These are phyloP conservation scores for Musa acuminata DNA, from an alignment of 176 grass and related monocot genomes.

Conservation along the genomic window DNA sequence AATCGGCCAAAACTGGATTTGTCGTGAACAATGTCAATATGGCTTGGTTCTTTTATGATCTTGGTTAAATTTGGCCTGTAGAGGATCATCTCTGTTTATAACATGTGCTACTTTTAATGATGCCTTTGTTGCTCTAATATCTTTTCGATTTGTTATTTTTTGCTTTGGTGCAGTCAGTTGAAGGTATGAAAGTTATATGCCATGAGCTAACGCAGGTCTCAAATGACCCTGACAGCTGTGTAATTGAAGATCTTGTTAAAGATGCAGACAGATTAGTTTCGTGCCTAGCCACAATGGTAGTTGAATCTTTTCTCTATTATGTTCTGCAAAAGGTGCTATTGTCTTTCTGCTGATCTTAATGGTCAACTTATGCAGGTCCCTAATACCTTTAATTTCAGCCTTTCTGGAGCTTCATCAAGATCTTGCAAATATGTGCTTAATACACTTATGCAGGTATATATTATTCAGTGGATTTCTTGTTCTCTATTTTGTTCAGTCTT, in stretches of 20 bases:
- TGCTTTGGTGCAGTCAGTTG: constrained; percentile 69
- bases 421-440: constrained; percentile 99
- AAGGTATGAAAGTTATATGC: constrained; percentile 99
- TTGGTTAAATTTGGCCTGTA: too few relatives aligned
- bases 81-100: too few relatives aligned
- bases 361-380: constrained; percentile 55
- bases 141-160: background rate
- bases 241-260: constrained; percentile 76
- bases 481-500: constrained; percentile 7
- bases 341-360: background rate
- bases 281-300: constrained; percentile 82
- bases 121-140: constrained; percentile 3
- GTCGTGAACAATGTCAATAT: too few relatives aligned
- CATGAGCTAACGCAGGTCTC: constrained; percentile 75
- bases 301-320: constrained; percentile 13
- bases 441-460: constrained; percentile 93
- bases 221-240: constrained; percentile 52
- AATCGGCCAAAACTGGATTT: too few relatives aligned
- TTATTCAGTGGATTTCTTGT: background rate
- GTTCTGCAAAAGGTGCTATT: background rate
- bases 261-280: constrained; percentile 97
- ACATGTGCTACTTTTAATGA: constrained; percentile 5
- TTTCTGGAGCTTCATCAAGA: constrained; percentile 93
- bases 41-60: too few relatives aligned
- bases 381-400: constrained; percentile 89